phyloP scores from a whole-genome alignment of 345 rosid genomes.

The Citrus trifoliata region DNA sequence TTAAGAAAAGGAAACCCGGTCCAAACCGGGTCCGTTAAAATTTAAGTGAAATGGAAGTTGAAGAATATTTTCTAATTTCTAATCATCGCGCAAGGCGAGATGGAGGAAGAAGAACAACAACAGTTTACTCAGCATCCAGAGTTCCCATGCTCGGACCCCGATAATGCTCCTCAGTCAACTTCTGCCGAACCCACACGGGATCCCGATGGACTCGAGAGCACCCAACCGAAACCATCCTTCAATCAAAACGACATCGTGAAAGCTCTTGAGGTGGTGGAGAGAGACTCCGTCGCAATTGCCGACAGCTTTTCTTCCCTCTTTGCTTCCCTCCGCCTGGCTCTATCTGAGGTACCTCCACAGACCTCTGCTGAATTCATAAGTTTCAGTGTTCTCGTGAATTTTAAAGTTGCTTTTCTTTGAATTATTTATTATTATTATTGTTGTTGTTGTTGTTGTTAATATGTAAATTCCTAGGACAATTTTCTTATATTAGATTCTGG shows the following conservation, averaged over 20 bases:
- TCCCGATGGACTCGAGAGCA: not conserved
- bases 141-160: not conserved
- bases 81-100: no score
- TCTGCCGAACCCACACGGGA: not conserved
- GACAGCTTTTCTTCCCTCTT: conserved; percentile 85
- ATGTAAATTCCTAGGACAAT: not conserved
- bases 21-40: no score
- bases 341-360: conserved; percentile 59
- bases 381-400: not conserved
- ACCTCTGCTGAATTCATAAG: not conserved
- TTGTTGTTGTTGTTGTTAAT: no score
- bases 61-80: no score
- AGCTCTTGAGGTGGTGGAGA: conserved; percentile 76
- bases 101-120: no score
- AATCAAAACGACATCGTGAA: conserved; percentile 51
- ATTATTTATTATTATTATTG: no score
- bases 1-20: no score
- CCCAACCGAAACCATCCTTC: conserved; percentile 23
- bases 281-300: conserved; percentile 77
- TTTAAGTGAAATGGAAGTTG: no score
- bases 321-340: conserved; percentile 73
- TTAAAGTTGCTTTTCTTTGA: not conserved
- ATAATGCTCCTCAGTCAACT: conserved; percentile 20
- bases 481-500: not conserved
- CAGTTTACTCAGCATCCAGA: not conserved